Conservation (phyloP, 1,139 yeast genomes). For the Scheffersomyces parashehatae region DNA sequence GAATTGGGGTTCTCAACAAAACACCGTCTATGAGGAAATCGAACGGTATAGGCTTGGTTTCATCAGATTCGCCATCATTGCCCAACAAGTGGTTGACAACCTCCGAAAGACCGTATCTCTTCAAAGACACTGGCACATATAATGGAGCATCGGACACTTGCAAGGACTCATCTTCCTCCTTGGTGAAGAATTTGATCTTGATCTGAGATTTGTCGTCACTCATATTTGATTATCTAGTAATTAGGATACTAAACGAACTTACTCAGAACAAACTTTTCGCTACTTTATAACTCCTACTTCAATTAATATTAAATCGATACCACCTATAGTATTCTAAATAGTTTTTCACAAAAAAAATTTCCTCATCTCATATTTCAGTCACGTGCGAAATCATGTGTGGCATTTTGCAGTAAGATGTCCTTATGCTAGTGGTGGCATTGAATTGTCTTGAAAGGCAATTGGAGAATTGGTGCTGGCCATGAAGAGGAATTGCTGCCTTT, state of each 20-base stretch:
- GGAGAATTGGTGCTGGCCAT: no score
- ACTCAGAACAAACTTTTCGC: no score
- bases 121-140: conserved; percentile 81
- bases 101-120: conserved; percentile 90
- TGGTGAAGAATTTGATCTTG: conserved; percentile 80
- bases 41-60: conserved; percentile 75
- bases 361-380: conserved; percentile 8
- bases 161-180: conserved; percentile 73
- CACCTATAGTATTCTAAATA: conserved; percentile 1
- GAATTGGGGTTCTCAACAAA: conserved; percentile 72
- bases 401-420: no score
- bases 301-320: no score
- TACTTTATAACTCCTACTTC: no score
- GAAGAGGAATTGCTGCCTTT: no score
- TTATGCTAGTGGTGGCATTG: no score
- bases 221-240: conserved; percentile 11
- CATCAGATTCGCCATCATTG: conserved; percentile 32
- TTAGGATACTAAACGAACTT: no score
- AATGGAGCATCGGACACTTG: conserved; percentile 83
- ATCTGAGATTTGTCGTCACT: conserved; percentile 46
- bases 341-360: conserved; percentile 7
- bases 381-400: no score
- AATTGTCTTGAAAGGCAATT: no score
- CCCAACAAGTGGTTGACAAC: conserved; percentile 84
- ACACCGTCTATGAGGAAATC: conserved; percentile 90